These are phyloP conservation scores for Bretziella fagacearum DNA, from an alignment of 2,329 filamentous ascomycete genomes.

Conservation along the genomic window DNA sequence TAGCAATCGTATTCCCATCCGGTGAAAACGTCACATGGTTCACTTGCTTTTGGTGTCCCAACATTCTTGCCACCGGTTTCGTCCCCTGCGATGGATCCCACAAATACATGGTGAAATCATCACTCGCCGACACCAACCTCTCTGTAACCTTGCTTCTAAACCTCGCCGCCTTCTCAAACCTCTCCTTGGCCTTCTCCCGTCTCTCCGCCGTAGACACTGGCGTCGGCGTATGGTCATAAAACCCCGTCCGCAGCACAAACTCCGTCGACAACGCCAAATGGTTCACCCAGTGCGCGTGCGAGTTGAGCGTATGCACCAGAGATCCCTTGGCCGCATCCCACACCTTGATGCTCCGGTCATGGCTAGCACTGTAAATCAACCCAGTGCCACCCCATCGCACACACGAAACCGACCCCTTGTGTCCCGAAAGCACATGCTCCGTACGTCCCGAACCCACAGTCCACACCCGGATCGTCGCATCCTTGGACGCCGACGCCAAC, in stretches of 20 bases:
- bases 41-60: slow-evolving; percentile 94
- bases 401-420: slow-evolving; percentile 77
- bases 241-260: slow-evolving; percentile 70
- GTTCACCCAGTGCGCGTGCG: slow-evolving; percentile 91
- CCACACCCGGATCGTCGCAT: slow-evolving; percentile 78
- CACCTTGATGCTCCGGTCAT: slow-evolving; percentile 83
- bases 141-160: slow-evolving; percentile 64
- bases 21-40: slow-evolving; percentile 93
- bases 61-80: slow-evolving; percentile 72
- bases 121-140: slow-evolving; percentile 73
- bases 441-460: slow-evolving; percentile 60
- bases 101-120: slow-evolving; percentile 92
- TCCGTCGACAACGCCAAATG: slow-evolving; percentile 88
- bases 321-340: slow-evolving; percentile 73
- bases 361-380: slow-evolving; percentile 65
- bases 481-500: slow-evolving; percentile 76
- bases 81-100: slow-evolving; percentile 68
- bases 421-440: slow-evolving; percentile 70
- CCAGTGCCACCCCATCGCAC: slow-evolving; percentile 91
- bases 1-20: slow-evolving; percentile 74
- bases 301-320: slow-evolving; percentile 58
- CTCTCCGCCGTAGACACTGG: slow-evolving; percentile 35
- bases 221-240: slow-evolving; percentile 61
- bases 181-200: slow-evolving; percentile 55
- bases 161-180: slow-evolving; percentile 72